A percentile compares a stretch with the other conserved stretches of the same genome.
These are phyloP conservation scores for Juglanconis sp. DNA, from an alignment of 2,329 filamentous ascomycete species.

Conservation along the genomic window DNA sequence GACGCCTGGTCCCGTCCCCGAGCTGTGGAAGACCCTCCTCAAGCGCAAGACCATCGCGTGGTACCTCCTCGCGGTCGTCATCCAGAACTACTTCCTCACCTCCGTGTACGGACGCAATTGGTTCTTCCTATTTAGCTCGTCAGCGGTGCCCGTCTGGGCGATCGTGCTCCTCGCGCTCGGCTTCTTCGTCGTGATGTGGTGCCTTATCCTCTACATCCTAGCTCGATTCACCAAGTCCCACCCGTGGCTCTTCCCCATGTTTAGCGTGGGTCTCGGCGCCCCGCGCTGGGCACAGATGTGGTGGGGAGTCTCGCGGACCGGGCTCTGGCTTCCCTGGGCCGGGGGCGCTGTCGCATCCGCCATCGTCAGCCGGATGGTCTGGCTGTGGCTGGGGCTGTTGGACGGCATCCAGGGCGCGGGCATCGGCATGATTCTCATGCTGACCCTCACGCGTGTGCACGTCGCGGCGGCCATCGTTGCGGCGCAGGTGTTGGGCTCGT, in stretches of 20 bases:
- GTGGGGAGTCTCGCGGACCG: constrained; percentile 60
- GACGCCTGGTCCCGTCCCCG: constrained; percentile 59
- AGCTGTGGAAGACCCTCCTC: constrained; percentile 60
- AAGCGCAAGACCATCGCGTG: constrained; percentile 64
- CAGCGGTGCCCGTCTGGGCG: constrained; percentile 53
- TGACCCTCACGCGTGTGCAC: constrained; percentile 63
- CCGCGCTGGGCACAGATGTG: constrained; percentile 67
- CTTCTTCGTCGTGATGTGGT: constrained; percentile 57
- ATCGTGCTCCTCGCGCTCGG: constrained; percentile 54
- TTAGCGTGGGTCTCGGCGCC: constrained; percentile 63
- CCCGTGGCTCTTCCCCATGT: constrained; percentile 65
- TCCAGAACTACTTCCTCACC: constrained; percentile 67
- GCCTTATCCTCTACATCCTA: constrained; percentile 47
- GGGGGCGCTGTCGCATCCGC: constrained; percentile 51
- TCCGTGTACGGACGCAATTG: constrained; percentile 66
- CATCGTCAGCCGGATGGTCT: constrained; percentile 54
- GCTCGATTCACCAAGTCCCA: constrained; percentile 55
- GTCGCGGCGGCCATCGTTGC: constrained; percentile 59
- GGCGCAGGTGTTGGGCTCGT: constrained; percentile 60
- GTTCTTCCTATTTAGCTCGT: constrained; percentile 59
- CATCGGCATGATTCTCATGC: constrained; percentile 65
- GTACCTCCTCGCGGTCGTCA: constrained; percentile 62
- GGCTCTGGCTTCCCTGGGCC: constrained; percentile 61
- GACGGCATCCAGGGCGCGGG: constrained; percentile 65
- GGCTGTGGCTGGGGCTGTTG: constrained; percentile 66